Conservation (phyloP, 108 stramenopile genomes). For the Heterococcus sp. region DNA sequence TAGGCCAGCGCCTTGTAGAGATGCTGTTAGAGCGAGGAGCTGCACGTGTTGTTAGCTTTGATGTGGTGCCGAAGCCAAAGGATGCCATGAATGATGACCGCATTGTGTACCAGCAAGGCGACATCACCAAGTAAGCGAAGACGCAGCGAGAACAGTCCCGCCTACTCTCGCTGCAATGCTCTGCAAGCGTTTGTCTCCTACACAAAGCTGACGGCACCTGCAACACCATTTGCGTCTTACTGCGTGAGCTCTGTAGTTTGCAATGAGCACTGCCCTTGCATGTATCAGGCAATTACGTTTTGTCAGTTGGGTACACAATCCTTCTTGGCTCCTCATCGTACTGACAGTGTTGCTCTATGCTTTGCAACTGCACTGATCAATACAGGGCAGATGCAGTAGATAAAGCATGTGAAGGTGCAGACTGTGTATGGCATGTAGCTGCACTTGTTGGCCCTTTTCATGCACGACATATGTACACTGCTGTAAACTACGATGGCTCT, state of each 20-base stretch:
- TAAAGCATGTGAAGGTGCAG: slow-evolving; percentile 71
- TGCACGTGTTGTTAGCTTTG: slow-evolving; percentile 82
- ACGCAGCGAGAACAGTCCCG: background rate
- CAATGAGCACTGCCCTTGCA: too few relatives aligned
- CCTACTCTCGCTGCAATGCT: background rate
- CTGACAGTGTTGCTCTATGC: too few relatives aligned
- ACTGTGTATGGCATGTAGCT: slow-evolving; percentile 89
- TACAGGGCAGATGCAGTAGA: too few relatives aligned
- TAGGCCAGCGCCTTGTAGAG: slow-evolving; percentile 90
- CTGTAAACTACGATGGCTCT: slow-evolving; percentile 83
- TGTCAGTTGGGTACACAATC: too few relatives aligned
- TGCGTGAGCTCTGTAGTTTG: too few relatives aligned
- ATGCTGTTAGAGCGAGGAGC: slow-evolving; percentile 93
- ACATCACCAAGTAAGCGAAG: slow-evolving; percentile 67
- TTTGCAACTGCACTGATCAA: too few relatives aligned
- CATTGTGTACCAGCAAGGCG: slow-evolving; percentile 54
- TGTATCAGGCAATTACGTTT: too few relatives aligned
- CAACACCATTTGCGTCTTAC: too few relatives aligned
- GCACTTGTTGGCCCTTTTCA: slow-evolving; percentile 95
- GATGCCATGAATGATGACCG: slow-evolving; percentile 49
- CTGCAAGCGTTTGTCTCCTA: too few relatives aligned
- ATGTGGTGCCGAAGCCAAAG: slow-evolving; percentile 69
- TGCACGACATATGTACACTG: slow-evolving; percentile 65
- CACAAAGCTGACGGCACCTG: too few relatives aligned
- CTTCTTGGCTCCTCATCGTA: too few relatives aligned